These are phyloP conservation scores for Fusarium buharicum DNA, from an alignment of 2,329 filamentous ascomycete genomes.

Conservation along the genomic window DNA sequence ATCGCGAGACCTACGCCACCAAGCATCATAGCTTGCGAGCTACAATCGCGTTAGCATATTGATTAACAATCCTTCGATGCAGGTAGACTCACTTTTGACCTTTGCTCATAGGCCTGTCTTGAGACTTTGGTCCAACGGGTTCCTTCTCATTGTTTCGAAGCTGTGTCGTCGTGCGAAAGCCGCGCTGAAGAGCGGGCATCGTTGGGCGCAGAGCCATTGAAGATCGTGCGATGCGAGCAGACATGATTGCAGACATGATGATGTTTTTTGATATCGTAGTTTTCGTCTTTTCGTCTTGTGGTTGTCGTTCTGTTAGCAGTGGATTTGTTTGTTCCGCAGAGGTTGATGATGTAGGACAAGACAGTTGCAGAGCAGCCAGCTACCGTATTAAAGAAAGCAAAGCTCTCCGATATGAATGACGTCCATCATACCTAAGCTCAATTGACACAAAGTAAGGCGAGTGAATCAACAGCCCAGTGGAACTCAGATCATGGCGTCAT, in stretches of 20 bases:
- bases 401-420: constrained; percentile 12
- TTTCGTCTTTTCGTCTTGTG: too few relatives aligned
- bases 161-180: constrained; percentile 12
- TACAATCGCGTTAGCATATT: background rate
- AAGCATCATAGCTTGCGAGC: constrained; percentile 15
- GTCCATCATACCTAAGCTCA: constrained; percentile 9
- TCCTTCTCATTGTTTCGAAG: constrained; percentile 4
- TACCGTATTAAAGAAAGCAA: background rate
- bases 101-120: constrained; percentile 1
- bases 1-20: constrained; percentile 32
- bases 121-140: constrained; percentile 11
- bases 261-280: background rate
- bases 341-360: background rate
- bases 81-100: constrained; percentile 4
- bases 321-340: background rate
- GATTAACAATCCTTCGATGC: background rate
- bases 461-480: constrained; percentile 24
- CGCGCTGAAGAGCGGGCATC: constrained; percentile 15
- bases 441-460: constrained; percentile 5
- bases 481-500: constrained; percentile 41
- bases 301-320: too few relatives aligned
- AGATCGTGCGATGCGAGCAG: constrained; percentile 27
- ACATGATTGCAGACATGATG: constrained; percentile 23
- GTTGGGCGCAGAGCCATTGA: constrained; percentile 21
- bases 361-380: background rate